phyloP scores from a whole-genome alignment of 768 basidiomycete genomes.

The Fistulinella prunicolor region DNA sequence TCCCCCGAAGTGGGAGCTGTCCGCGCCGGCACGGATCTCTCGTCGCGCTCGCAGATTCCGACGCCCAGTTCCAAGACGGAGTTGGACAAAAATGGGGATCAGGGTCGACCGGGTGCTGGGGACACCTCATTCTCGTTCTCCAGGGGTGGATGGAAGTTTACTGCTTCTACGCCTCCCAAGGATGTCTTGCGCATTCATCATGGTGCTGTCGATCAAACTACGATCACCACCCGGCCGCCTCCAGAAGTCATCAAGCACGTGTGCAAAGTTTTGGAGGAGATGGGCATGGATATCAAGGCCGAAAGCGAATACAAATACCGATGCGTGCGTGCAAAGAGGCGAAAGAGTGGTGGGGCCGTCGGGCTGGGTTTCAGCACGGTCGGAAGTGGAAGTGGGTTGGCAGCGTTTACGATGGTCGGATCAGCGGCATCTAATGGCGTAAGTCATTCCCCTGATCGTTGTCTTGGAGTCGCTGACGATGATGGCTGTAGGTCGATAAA shows the following conservation, averaged over 20 bases:
- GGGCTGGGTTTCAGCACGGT: slow-evolving; percentile 43
- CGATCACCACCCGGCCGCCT: slow-evolving; percentile 79
- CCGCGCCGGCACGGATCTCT: slow-evolving; percentile 22
- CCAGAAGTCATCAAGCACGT: slow-evolving; percentile 88
- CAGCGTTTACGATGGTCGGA: slow-evolving; percentile 75
- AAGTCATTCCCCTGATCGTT: slow-evolving; percentile 31
- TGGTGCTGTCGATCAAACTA: slow-evolving; percentile 89
- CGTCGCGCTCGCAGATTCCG: slow-evolving; percentile 31
- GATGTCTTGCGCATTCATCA: slow-evolving; percentile 78
- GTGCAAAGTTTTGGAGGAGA: slow-evolving; percentile 70
- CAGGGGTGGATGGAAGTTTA: slow-evolving; percentile 36
- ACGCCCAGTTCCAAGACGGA: slow-evolving; percentile 28
- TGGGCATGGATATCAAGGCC: slow-evolving; percentile 86
- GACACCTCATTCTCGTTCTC: slow-evolving; percentile 37
- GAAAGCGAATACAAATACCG: slow-evolving; percentile 92
- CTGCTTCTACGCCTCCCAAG: slow-evolving; percentile 32
- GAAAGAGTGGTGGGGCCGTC: slow-evolving; percentile 48
- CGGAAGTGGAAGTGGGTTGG: slow-evolving; percentile 46
- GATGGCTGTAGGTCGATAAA: slow-evolving; percentile 67
- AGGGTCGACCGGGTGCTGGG: slow-evolving; percentile 22
- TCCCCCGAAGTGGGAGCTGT: slow-evolving; percentile 8
- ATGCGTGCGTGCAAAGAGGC: slow-evolving; percentile 76
- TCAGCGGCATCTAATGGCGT: slow-evolving; percentile 87
- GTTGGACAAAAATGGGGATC: slow-evolving; percentile 17
- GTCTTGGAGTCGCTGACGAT: slow-evolving; percentile 8